Conservation (phyloP, 2,329 filamentous ascomycete species). For the Zasmidium citrigriseum region DNA sequence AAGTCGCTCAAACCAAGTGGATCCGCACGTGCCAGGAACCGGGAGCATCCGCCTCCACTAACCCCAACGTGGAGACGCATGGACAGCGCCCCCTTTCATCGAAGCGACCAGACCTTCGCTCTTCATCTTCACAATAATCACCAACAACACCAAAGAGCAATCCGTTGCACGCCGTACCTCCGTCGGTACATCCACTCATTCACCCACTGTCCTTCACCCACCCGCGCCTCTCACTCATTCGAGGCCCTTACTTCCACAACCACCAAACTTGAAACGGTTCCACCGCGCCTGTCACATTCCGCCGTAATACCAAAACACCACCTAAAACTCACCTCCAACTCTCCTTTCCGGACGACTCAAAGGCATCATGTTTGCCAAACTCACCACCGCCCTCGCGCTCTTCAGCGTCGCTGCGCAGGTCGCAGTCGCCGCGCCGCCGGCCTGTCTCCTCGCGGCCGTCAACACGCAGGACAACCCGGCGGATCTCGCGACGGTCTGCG, state of each 20-base stretch:
- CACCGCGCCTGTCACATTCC: conserved; percentile 6
- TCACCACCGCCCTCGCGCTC: conserved; percentile 44
- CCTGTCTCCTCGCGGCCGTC: conserved; percentile 53
- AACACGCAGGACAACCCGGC: conserved; percentile 39
- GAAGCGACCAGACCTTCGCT: neutral
- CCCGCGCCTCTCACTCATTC: conserved; percentile 9
- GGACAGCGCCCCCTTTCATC: neutral
- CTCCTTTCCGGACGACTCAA: neutral
- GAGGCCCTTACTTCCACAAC: neutral
- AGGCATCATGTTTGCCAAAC: conserved; percentile 49
- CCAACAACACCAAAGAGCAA: neutral
- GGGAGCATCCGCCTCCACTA: too few relatives aligned
- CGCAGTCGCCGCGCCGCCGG: conserved; percentile 47
- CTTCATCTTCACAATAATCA: neutral
- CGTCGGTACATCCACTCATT: conserved; percentile 8
- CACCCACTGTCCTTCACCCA: neutral
- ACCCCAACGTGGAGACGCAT: neutral
- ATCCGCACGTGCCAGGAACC: too few relatives aligned
- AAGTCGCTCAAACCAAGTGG: too few relatives aligned
- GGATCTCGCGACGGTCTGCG: conserved; percentile 36
- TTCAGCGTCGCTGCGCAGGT: conserved; percentile 47
- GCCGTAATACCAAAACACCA: conserved; percentile 2
- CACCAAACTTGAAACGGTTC: conserved; percentile 1
- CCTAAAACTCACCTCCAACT: neutral
- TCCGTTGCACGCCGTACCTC: neutral